These are phyloP conservation scores for Waitea zeae DNA, from an alignment of 1,284 basidiomycete species.

Conservation along the genomic window DNA sequence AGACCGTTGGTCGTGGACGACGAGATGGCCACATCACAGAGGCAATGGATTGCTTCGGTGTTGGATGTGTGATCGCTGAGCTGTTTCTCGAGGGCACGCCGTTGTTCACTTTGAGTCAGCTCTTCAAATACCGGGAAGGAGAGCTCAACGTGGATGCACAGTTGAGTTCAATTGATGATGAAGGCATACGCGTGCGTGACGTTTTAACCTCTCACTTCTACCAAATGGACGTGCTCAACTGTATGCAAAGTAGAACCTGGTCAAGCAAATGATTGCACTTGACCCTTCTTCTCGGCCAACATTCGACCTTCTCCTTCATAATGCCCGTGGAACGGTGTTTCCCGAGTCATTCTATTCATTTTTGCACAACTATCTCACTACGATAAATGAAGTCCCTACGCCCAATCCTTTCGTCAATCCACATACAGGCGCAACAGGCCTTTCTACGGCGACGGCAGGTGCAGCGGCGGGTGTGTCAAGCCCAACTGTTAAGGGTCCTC, in stretches of 20 bases:
- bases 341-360: slow-evolving; percentile 92
- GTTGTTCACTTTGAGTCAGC: slow-evolving; percentile 86
- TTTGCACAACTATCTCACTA: slow-evolving; percentile 76
- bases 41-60: slow-evolving; percentile 95
- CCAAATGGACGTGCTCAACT: slow-evolving; percentile 4
- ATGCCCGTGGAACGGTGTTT: slow-evolving; percentile 66
- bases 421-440: too few relatives aligned
- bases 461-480: slow-evolving; percentile 10
- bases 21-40: slow-evolving; percentile 77
- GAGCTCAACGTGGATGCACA: slow-evolving; percentile 66
- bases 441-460: slow-evolving; percentile 13
- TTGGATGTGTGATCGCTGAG: slow-evolving; percentile 92
- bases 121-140: slow-evolving; percentile 89
- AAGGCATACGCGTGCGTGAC: slow-evolving; percentile 54
- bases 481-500: slow-evolving; percentile 9
- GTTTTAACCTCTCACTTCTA: slow-evolving; percentile 1
- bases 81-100: slow-evolving; percentile 91
- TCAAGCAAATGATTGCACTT: slow-evolving; percentile 81
- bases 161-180: slow-evolving; percentile 66
- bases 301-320: slow-evolving; percentile 71
- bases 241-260: slow-evolving; percentile 43
- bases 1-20: slow-evolving; percentile 24
- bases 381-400: slow-evolving; percentile 53
- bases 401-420: slow-evolving; percentile 23
- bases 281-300: slow-evolving; percentile 65